These are phyloP conservation scores for Salix arbutifolia DNA, from an alignment of 345 rosid species.

Conservation along the genomic window DNA sequence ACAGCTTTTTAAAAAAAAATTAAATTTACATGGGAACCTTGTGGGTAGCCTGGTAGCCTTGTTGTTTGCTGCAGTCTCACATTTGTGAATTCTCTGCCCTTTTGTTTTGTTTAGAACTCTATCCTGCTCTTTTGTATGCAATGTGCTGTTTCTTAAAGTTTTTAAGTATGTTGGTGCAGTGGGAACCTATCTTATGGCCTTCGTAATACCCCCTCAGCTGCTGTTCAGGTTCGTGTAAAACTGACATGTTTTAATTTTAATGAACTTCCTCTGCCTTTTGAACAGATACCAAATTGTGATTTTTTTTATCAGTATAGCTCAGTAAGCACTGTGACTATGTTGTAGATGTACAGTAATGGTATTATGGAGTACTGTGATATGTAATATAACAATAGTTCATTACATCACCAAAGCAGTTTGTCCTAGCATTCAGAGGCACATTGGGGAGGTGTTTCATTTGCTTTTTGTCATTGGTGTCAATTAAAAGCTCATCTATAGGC, in stretches of 20 bases:
- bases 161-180: constrained; percentile 42
- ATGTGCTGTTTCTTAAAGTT: constrained; percentile 2
- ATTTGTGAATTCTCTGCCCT: not conserved
- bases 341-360: not conserved
- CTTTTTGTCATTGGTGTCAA: not conserved
- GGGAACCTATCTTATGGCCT: constrained; percentile 80
- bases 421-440: not conserved
- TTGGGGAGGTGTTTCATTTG: not conserved
- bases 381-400: not conserved
- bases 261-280: not conserved
- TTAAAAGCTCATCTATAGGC: not conserved
- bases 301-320: not conserved
- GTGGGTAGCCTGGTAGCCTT: too few relatives aligned
- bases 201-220: constrained; percentile 73
- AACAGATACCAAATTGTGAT: not conserved
- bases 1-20: too few relatives aligned
- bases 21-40: too few relatives aligned
- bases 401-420: not conserved
- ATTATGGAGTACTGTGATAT: not conserved
- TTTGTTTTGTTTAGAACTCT: too few relatives aligned
- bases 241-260: not conserved
- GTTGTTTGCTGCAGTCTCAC: not conserved
- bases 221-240: constrained; percentile 49
- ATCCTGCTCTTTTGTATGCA: not conserved
- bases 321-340: too few relatives aligned